phyloP scores from a whole-genome alignment of 208 protist genomes.

The Trypanosoma rangeli region DNA sequence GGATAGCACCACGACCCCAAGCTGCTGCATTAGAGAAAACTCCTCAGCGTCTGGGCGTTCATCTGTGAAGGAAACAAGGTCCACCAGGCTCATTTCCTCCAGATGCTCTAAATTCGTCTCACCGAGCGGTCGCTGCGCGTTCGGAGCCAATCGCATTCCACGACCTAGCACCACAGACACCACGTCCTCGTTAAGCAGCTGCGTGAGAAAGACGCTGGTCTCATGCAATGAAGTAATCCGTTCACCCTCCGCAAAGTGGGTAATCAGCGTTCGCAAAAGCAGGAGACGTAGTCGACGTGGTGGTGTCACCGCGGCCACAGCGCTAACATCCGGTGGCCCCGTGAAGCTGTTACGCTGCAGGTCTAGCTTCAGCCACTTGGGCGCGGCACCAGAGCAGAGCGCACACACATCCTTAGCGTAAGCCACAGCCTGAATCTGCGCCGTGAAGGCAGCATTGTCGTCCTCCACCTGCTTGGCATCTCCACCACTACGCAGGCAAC shows the following conservation, averaged over 20 bases:
- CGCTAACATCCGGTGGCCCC: constrained; percentile 12
- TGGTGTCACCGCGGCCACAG: not conserved
- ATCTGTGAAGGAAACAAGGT: constrained; percentile 16
- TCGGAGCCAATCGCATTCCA: not conserved
- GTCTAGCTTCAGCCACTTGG: constrained; percentile 34
- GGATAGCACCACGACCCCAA: constrained; percentile 28
- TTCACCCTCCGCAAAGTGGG: constrained; percentile 31
- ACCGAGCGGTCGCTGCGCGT: not conserved
- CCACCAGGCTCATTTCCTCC: constrained; percentile 16
- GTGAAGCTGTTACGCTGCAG: not conserved
- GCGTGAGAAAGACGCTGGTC: constrained; percentile 33
- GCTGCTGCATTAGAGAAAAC: constrained; percentile 36
- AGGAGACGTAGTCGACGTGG: constrained; percentile 39
- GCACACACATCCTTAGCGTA: constrained; percentile 69
- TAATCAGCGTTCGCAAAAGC: constrained; percentile 33
- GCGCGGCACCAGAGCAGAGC: constrained; percentile 25
- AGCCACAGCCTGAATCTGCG: constrained; percentile 53
- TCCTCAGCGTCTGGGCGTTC: constrained; percentile 27
- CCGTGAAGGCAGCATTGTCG: constrained; percentile 28
- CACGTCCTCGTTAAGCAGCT: constrained; percentile 47
- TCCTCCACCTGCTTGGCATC: constrained; percentile 1
- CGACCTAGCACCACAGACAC: constrained; percentile 28
- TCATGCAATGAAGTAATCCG: constrained; percentile 11
- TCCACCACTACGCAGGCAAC: constrained; percentile 23
- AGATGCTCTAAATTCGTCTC: constrained; percentile 1